phyloP scores from a whole-genome alignment of 2,329 filamentous ascomycete genomes.

The Intubia oerlemansii region DNA sequence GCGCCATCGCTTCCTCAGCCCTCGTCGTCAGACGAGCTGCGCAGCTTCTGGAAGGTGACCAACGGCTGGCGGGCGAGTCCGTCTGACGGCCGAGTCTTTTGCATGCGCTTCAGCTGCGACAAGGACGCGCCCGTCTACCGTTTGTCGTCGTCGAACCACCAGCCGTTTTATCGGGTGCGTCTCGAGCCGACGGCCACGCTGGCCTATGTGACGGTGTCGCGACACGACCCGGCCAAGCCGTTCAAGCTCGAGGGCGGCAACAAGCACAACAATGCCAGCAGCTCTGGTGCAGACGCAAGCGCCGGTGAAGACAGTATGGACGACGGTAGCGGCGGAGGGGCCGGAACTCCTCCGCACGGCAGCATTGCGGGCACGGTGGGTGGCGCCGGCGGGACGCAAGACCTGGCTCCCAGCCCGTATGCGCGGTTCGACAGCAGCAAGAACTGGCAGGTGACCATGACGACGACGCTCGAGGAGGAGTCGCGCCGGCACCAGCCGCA shows the following conservation, averaged over 20 bases:
- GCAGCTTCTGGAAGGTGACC: slow-evolving; percentile 44
- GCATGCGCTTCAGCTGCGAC: slow-evolving; percentile 32
- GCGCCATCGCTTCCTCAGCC: background rate
- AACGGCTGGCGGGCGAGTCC: slow-evolving; percentile 47
- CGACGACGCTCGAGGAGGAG: slow-evolving; percentile 34
- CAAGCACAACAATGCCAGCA: slow-evolving; percentile 15
- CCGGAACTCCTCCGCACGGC: no score
- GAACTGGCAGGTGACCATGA: slow-evolving; percentile 35
- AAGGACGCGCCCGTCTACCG: slow-evolving; percentile 44
- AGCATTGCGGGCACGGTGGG: no score
- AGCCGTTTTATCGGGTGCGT: slow-evolving; percentile 47
- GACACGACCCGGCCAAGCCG: slow-evolving; percentile 37
- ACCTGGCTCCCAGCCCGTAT: slow-evolving; percentile 8
- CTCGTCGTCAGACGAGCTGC: slow-evolving; percentile 33
- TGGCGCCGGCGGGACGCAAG: no score
- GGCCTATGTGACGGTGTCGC: slow-evolving; percentile 34
- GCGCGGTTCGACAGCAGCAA: slow-evolving; percentile 20
- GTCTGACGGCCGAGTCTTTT: slow-evolving; percentile 36
- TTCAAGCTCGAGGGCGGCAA: slow-evolving; percentile 18
- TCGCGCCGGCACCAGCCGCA: slow-evolving; percentile 29
- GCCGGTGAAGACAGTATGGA: background rate
- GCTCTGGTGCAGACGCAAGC: background rate
- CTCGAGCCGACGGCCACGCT: slow-evolving; percentile 42
- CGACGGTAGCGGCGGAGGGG: no score
- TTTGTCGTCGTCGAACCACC: slow-evolving; percentile 35